These are phyloP conservation scores for Nigrospora sphaerica DNA, from an alignment of 2,329 filamentous ascomycete genomes.

Conservation along the genomic window DNA sequence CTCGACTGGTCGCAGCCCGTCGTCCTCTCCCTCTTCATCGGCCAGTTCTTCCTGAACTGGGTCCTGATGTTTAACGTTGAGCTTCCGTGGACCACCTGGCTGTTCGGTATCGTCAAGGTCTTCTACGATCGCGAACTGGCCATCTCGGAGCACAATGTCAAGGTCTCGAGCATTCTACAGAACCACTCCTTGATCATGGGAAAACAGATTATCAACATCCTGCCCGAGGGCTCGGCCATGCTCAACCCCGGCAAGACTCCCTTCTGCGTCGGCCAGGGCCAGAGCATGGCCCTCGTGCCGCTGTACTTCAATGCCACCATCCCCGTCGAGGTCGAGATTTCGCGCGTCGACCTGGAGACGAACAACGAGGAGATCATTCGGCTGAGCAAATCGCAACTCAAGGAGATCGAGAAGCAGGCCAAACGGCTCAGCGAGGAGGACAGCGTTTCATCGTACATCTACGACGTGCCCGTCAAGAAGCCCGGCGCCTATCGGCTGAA, in stretches of 20 bases:
- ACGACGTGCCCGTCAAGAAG: conserved; percentile 73
- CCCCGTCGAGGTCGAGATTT: conserved; percentile 81
- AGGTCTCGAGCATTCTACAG: conserved; percentile 78
- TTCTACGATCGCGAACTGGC: conserved; percentile 90
- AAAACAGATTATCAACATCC: conserved; percentile 94
- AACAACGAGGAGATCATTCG: conserved; percentile 73
- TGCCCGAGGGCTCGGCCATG: conserved; percentile 88
- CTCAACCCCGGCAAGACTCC: conserved; percentile 76
- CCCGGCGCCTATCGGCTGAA: conserved; percentile 80
- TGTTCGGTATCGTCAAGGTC: conserved; percentile 67
- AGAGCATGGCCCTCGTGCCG: conserved; percentile 60
- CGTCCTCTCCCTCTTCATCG: conserved; percentile 62
- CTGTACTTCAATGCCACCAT: conserved; percentile 91
- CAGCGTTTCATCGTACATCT: conserved; percentile 52
- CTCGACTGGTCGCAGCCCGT: conserved; percentile 79
- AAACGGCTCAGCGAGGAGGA: conserved; percentile 60
- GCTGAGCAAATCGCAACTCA: conserved; percentile 67
- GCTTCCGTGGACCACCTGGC: conserved; percentile 67
- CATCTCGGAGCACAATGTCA: conserved; percentile 89
- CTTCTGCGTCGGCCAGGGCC: conserved; percentile 69
- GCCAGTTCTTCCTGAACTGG: conserved; percentile 68
- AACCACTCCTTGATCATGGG: conserved; percentile 92
- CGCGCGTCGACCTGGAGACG: conserved; percentile 78
- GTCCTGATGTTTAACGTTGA: conserved; percentile 91
- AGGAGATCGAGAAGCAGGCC: conserved; percentile 62